Base-by-base conservation (phyloP, 495 filamentous ascomycete species). In the Daldinia caldariorum region DNA sequence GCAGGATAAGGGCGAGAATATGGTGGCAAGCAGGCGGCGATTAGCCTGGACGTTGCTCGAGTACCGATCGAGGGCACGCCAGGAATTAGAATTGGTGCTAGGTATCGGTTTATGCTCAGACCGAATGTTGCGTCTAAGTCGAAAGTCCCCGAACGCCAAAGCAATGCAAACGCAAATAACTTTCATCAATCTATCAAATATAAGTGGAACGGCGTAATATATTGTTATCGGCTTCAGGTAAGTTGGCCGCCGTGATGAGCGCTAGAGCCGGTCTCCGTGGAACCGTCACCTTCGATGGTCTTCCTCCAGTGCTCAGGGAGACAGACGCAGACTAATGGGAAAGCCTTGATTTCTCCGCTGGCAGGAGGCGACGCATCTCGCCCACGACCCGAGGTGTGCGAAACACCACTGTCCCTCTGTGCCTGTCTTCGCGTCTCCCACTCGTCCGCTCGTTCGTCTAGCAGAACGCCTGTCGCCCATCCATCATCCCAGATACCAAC, bases 401-500 rank as follows among this genome's bases (percentile, higher is more conserved):
- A 97, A 58, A 98, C 90, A 45, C 96, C 96, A 75, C 94, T 97
- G 78, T 98, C 96, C 34, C 96, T 88, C 72, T 97, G 92, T 13
- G 87, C 82, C 55, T 91, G 89, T 73, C 89, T 87, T 56, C 89
- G 88, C 22, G 86, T 85, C 69, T 95, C 92, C 85, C 91, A 96
- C 60, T 97, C 92, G 60, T 99, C 96, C 1, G 93, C 94, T 60
- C 89, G 85, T 69, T 97, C 92, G 53, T 89, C 82, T 32, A 97
- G 77, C 73, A 94, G 83, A 57, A 97, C 86, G 70, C 96, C 96
- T 9, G 96, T 99, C 34, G 96, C 96, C 96, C 96, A 99, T 43
- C 96, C 96, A 81, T 99, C 96, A 77, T 99, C 96, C 96, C 96
- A 99, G 68, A 99, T 97, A 41, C 96, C 96, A 56, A 99, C 91